Conservation (phyloP, 306 rosid genomes). For the Cercis canadensis region DNA sequence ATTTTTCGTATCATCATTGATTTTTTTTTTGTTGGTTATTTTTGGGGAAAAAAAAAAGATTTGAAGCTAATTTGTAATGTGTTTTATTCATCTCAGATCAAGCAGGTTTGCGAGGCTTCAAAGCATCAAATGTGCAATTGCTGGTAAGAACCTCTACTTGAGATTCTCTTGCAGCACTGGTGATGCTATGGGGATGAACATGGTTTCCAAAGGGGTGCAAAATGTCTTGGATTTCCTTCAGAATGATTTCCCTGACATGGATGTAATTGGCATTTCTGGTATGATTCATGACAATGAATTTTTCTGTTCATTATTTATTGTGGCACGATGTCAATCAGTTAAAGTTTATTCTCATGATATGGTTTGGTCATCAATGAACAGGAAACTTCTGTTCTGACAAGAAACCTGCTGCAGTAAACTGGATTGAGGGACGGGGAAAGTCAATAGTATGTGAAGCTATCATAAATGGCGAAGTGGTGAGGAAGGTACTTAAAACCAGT, state of each 20-base stretch:
- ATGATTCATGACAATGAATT: background rate
- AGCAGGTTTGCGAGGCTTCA: constrained; percentile 72
- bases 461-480: constrained; percentile 64
- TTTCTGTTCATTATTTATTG: no score
- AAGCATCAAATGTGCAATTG: constrained; percentile 56
- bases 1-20: background rate
- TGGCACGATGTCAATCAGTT: no score
- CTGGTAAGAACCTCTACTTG: constrained; percentile 69
- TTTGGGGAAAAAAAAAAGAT: background rate
- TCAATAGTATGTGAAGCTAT: constrained; percentile 75
- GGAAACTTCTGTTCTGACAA: constrained; percentile 81
- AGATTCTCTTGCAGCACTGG: constrained; percentile 77
- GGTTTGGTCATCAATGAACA: constrained; percentile 24
- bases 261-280: constrained; percentile 80
- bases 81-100: constrained; percentile 50
- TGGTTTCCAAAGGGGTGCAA: constrained; percentile 84
- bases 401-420: constrained; percentile 74
- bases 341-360: no score
- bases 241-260: constrained; percentile 74
- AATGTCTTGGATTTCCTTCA: constrained; percentile 70
- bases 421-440: constrained; percentile 82
- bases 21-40: background rate
- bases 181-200: constrained; percentile 88
- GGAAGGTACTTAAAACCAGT: constrained; percentile 70
- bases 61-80: background rate